Conservation (phyloP, 2,329 filamentous ascomycete genomes). For the Calcarisporium arbuscula region DNA sequence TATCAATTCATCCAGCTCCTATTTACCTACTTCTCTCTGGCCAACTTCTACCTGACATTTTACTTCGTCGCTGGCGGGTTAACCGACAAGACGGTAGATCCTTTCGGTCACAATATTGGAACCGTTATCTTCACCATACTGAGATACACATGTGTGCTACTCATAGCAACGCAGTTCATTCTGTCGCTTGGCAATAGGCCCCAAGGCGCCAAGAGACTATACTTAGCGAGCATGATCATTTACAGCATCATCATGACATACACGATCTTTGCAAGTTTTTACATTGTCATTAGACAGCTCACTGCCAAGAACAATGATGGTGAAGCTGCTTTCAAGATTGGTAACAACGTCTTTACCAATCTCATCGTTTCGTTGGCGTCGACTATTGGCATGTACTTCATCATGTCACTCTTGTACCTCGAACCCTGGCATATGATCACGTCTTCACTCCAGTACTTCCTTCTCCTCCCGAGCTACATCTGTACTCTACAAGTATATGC, state of each 20-base stretch:
- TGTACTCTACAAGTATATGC: constrained; percentile 97
- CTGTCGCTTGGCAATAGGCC: constrained; percentile 92
- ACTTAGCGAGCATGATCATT: constrained; percentile 80
- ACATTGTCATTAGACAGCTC: constrained; percentile 82
- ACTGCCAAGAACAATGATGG: constrained; percentile 37
- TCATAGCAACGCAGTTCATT: constrained; percentile 95
- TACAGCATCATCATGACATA: constrained; percentile 94
- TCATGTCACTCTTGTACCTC: constrained; percentile 94
- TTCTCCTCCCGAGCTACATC: constrained; percentile 87
- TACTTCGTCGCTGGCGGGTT: constrained; percentile 95
- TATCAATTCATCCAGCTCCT: constrained; percentile 90
- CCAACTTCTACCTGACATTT: constrained; percentile 98
- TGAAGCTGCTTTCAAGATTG: constrained; percentile 48
- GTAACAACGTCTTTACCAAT: constrained; percentile 91
- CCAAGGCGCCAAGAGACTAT: constrained; percentile 88
- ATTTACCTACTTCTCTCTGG: constrained; percentile 96
- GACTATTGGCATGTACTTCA: constrained; percentile 88
- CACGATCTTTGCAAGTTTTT: constrained; percentile 82
- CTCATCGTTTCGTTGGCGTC: constrained; percentile 84
- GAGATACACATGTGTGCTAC: constrained; percentile 75
- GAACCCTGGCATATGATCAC: constrained; percentile 99
- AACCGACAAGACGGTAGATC: constrained; percentile 71
- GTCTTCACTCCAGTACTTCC: constrained; percentile 83
- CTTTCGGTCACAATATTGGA: constrained; percentile 83
- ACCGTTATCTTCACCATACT: constrained; percentile 80